Conservation (phyloP, 768 basidiomycete species). For the Termitomyces sp. region DNA sequence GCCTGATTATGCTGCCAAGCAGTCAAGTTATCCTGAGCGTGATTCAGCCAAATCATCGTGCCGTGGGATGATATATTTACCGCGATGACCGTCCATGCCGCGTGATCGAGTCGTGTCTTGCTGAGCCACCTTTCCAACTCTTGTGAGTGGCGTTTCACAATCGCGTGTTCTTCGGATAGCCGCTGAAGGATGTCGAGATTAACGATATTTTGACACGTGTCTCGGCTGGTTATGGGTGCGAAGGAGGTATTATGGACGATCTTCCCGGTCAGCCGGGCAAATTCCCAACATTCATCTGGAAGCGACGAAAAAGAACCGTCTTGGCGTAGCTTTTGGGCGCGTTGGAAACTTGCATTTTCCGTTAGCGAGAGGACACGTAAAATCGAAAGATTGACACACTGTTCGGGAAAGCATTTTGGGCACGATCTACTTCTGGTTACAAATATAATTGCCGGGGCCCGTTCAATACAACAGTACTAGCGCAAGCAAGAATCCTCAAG, state of each 20-base stretch:
- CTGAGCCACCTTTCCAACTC: conserved; percentile 23
- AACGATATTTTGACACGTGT: conserved; percentile 13
- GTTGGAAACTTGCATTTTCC: conserved; percentile 10
- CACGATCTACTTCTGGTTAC: conserved; percentile 16
- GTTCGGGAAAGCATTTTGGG: conserved; percentile 14
- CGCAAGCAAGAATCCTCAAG: conserved; percentile 4
- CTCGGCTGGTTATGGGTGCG: conserved; percentile 17
- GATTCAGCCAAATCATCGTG: conserved; percentile 2
- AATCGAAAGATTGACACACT: conserved; percentile 8
- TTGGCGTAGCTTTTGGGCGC: conserved; percentile 9
- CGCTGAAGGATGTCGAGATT: conserved; percentile 11
- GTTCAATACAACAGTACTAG: conserved; percentile 16
- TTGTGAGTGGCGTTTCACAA: conserved; percentile 15
- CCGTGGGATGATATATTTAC: conserved; percentile 10
- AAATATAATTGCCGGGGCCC: conserved; percentile 16
- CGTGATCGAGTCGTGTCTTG: conserved; percentile 23
- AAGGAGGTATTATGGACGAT: conserved; percentile 16
- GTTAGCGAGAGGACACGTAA: neutral
- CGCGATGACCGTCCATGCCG: conserved; percentile 21
- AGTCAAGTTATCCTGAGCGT: conserved; percentile 20
- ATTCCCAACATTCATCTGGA: conserved; percentile 12
- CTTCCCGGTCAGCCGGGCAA: conserved; percentile 14
- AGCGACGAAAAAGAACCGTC: conserved; percentile 5
- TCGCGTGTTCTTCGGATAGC: conserved; percentile 21
- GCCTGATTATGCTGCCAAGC: conserved; percentile 27